phyloP scores from a whole-genome alignment of 352 stramenopile genomes.

The Thalassiosira sp. region DNA sequence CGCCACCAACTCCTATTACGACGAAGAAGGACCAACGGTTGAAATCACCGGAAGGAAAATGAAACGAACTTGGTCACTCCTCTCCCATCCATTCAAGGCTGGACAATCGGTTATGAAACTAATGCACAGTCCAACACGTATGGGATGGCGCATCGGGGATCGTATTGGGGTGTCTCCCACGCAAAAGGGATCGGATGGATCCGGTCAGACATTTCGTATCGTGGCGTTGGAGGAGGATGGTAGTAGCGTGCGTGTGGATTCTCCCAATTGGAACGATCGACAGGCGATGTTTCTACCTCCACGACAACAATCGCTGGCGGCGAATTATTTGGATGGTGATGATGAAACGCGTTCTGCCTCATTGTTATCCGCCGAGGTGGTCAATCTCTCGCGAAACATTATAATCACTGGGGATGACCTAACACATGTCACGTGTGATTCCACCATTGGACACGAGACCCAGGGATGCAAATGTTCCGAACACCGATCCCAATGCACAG shows the following conservation, averaged over 20 bases:
- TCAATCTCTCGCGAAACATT: conserved; percentile 70
- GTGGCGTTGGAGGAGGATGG: conserved; percentile 34
- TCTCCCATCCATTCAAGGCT: too few relatives aligned
- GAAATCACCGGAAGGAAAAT: too few relatives aligned
- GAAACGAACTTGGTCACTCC: too few relatives aligned
- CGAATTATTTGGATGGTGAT: conserved; percentile 37
- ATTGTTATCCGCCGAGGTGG: conserved; percentile 62
- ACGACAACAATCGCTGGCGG: conserved; percentile 23
- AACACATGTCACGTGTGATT: conserved; percentile 56
- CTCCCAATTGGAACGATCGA: too few relatives aligned
- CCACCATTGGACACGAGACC: conserved; percentile 53
- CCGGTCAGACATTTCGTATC: conserved; percentile 45
- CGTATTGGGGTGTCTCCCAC: conserved; percentile 52
- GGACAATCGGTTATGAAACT: too few relatives aligned
- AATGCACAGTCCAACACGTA: conserved; percentile 22
- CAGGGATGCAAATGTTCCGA: conserved; percentile 53
- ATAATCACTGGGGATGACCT: conserved; percentile 72
- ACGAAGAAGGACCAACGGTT: too few relatives aligned
- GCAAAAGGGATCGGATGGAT: conserved; percentile 33
- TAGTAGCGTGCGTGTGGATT: too few relatives aligned
- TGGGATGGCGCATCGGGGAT: conserved; percentile 43
- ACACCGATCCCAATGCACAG: conserved; percentile 54
- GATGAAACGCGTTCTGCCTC: conserved; percentile 49
- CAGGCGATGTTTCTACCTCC: conserved; percentile 14
- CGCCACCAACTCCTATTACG: conserved; percentile 31